Conservation (phyloP, 2,329 filamentous ascomycete species). For the Ceratocystis colombiana region DNA sequence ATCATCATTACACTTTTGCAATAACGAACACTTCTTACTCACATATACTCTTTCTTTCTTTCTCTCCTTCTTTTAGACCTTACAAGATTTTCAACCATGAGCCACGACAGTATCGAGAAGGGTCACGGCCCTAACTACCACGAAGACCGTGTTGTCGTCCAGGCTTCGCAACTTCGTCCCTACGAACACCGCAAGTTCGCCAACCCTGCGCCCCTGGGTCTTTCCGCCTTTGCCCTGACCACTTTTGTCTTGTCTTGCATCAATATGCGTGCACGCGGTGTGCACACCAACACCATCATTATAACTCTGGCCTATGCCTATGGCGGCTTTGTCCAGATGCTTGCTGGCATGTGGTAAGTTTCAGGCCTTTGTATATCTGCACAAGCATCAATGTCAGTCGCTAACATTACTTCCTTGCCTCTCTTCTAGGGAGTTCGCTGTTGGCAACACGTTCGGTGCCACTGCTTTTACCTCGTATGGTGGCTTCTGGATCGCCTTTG, state of each 20-base stretch:
- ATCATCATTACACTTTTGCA: background rate
- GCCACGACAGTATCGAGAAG: slow-evolving; percentile 24
- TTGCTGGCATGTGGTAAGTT: slow-evolving; percentile 75
- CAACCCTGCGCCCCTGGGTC: slow-evolving; percentile 69
- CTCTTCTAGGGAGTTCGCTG: slow-evolving; percentile 61
- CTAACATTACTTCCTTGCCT: slow-evolving; percentile 1
- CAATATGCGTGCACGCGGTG: slow-evolving; percentile 56
- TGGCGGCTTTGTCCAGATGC: slow-evolving; percentile 66
- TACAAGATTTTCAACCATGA: slow-evolving; percentile 25
- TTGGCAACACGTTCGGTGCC: slow-evolving; percentile 80
- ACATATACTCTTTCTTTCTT: slow-evolving; percentile 10
- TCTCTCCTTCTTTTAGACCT: slow-evolving; percentile 21
- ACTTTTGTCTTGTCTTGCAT: slow-evolving; percentile 69
- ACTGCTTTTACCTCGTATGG: slow-evolving; percentile 73
- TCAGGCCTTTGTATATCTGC: background rate
- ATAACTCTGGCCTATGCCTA: slow-evolving; percentile 62
- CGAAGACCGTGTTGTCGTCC: slow-evolving; percentile 35
- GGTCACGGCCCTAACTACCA: slow-evolving; percentile 22
- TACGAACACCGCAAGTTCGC: slow-evolving; percentile 60
- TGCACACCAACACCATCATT: slow-evolving; percentile 54
- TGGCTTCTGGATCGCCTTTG: slow-evolving; percentile 73
- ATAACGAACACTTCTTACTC: slow-evolving; percentile 16
- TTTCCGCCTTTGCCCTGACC: slow-evolving; percentile 70
- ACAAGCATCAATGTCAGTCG: background rate
- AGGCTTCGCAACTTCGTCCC: slow-evolving; percentile 57